phyloP scores from a whole-genome alignment of 2,329 filamentous ascomycete species.

The Diaporthe australafricana region DNA sequence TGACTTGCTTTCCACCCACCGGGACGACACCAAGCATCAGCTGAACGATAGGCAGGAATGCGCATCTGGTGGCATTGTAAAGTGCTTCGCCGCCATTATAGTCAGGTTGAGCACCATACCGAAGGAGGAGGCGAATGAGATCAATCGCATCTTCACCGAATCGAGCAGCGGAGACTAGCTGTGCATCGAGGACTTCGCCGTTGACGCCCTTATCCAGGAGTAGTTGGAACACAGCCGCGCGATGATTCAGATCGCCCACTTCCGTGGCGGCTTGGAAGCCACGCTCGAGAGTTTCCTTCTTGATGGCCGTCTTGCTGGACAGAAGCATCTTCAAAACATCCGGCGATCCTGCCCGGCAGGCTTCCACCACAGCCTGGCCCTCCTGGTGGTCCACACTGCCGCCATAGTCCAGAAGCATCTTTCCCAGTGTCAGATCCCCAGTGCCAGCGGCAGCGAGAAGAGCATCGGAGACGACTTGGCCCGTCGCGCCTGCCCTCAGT shows the following conservation, averaged over 20 bases:
- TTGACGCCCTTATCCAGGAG: constrained; percentile 62
- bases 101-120: constrained; percentile 65
- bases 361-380: constrained; percentile 66
- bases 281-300: constrained; percentile 57
- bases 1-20: constrained; percentile 55
- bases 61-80: constrained; percentile 64
- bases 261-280: constrained; percentile 68
- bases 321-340: constrained; percentile 64
- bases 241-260: constrained; percentile 60
- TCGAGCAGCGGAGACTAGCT: constrained; percentile 64
- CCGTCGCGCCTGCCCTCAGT: constrained; percentile 58
- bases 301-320: constrained; percentile 51
- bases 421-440: constrained; percentile 63
- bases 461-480: constrained; percentile 59
- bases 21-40: constrained; percentile 62
- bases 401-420: constrained; percentile 62
- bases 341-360: constrained; percentile 62
- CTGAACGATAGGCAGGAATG: constrained; percentile 61
- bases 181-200: constrained; percentile 63
- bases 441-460: constrained; percentile 64
- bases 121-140: constrained; percentile 62
- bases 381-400: constrained; percentile 62
- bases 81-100: constrained; percentile 67
- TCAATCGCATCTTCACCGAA: constrained; percentile 61
- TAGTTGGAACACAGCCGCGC: constrained; percentile 62